phyloP scores from a whole-genome alignment of 2,329 filamentous ascomycete genomes.

The Pyricularia grisea region DNA sequence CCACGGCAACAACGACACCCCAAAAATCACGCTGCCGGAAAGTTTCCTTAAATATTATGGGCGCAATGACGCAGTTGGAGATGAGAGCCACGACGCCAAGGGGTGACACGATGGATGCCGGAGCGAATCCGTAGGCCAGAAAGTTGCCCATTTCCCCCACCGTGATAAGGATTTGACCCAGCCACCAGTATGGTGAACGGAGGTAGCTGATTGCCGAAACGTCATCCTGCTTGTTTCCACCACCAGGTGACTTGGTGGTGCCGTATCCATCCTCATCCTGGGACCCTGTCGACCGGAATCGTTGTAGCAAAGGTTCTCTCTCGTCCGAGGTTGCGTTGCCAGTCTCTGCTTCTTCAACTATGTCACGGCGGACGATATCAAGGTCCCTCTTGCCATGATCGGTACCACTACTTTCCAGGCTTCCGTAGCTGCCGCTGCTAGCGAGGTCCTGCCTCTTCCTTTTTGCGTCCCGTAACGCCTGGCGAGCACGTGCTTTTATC shows the following conservation, averaged over 20 bases:
- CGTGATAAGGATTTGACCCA: conserved; percentile 84
- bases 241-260: conserved; percentile 10
- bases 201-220: conserved; percentile 55
- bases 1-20: conserved; percentile 80
- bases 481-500: conserved; percentile 42
- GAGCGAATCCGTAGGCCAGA: conserved; percentile 92
- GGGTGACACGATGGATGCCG: conserved; percentile 93
- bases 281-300: conserved; percentile 15
- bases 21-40: conserved; percentile 80
- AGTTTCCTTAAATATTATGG: conserved; percentile 82
- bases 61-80: conserved; percentile 94
- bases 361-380: conserved; percentile 13
- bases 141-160: conserved; percentile 95
- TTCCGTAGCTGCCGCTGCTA: conserved; percentile 29
- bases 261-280: conserved; percentile 25
- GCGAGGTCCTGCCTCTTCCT: conserved; percentile 23
- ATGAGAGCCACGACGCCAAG: conserved; percentile 94
- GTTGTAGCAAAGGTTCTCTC: conserved; percentile 41
- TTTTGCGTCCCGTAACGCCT: conserved; percentile 38
- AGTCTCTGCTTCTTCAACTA: conserved; percentile 19
- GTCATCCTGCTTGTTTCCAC: conserved; percentile 18
- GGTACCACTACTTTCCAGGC: conserved; percentile 19
- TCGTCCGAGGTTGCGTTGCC: conserved; percentile 27
- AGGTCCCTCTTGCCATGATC: conserved; percentile 9
- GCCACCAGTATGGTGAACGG: conserved; percentile 92